A percentile compares a stretch with the other conserved stretches of the same genome.
Conservation (phyloP, 148 eudicot genomes). For the Persicaria maculosa region DNA sequence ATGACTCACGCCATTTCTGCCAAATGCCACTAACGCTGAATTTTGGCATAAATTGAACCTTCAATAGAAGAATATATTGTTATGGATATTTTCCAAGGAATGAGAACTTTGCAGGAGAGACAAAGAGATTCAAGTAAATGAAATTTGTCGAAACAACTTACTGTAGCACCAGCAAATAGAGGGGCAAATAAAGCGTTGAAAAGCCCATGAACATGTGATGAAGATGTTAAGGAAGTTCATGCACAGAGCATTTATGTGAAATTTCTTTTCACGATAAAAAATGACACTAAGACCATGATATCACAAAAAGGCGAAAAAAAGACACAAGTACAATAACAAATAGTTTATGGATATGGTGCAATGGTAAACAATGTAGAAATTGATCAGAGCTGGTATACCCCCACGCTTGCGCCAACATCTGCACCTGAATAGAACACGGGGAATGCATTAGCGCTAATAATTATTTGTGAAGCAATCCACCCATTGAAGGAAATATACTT, state of each 20-base stretch:
- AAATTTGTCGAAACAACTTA: constrained; percentile 23
- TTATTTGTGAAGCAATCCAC: not conserved
- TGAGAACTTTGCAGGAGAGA: not conserved
- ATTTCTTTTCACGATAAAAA: constrained; percentile 6
- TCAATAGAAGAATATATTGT: constrained; percentile 17
- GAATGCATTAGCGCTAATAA: not conserved
- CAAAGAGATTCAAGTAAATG: not conserved
- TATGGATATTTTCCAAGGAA: not conserved
- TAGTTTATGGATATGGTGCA: constrained; percentile 84
- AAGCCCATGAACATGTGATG: constrained; percentile 88
- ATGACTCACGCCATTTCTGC: constrained; percentile 98
- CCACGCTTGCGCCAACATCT: constrained; percentile 82
- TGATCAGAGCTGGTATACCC: constrained; percentile 70
- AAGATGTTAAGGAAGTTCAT: constrained; percentile 49
- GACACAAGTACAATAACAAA: not conserved
- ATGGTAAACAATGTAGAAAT: constrained; percentile 87
- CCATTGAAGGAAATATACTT: not conserved
- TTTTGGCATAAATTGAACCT: constrained; percentile 98
- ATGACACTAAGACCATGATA: not conserved
- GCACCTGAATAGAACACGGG: constrained; percentile 56
- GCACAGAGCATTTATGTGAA: not conserved
- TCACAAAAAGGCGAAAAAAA: not conserved
- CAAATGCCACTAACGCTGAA: constrained; percentile 98
- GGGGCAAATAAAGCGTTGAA: constrained; percentile 96
- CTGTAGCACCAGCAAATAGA: constrained; percentile 80